These are phyloP conservation scores for Yarrowia porcina DNA, from an alignment of 805 yeast species.

Conservation along the genomic window DNA sequence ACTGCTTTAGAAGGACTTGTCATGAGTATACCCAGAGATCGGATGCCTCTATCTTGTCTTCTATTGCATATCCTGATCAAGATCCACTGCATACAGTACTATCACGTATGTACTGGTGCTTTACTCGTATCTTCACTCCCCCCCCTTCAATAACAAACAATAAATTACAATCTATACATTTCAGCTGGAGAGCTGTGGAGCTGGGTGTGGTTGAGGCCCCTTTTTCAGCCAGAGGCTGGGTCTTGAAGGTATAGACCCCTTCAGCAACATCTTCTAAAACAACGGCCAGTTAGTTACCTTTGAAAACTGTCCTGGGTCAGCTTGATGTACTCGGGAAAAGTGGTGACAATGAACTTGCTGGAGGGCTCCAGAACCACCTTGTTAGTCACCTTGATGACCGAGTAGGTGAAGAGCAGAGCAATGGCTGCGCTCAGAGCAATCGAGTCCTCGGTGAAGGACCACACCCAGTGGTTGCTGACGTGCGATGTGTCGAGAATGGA, in stretches of 20 bases:
- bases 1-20: too few relatives aligned
- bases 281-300: not conserved
- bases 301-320: constrained; percentile 23
- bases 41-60: too few relatives aligned
- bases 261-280: not conserved
- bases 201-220: not conserved
- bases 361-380: constrained; percentile 20
- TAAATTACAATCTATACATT: constrained; percentile 23
- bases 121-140: not conserved
- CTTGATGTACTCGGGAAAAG: constrained; percentile 22
- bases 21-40: too few relatives aligned
- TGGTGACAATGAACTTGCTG: constrained; percentile 8
- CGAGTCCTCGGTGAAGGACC: constrained; percentile 24
- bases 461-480: constrained; percentile 22
- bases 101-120: too few relatives aligned
- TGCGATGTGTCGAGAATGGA: constrained; percentile 21
- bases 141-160: not conserved
- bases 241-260: not conserved
- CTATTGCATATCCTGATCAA: too few relatives aligned
- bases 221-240: not conserved
- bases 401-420: constrained; percentile 18
- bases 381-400: constrained; percentile 16
- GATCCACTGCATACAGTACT: too few relatives aligned
- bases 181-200: constrained; percentile 13
- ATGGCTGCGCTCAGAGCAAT: constrained; percentile 14